phyloP scores from a whole-genome alignment of 257 asterid species.

The Nicotiana tomentosiformis region DNA sequence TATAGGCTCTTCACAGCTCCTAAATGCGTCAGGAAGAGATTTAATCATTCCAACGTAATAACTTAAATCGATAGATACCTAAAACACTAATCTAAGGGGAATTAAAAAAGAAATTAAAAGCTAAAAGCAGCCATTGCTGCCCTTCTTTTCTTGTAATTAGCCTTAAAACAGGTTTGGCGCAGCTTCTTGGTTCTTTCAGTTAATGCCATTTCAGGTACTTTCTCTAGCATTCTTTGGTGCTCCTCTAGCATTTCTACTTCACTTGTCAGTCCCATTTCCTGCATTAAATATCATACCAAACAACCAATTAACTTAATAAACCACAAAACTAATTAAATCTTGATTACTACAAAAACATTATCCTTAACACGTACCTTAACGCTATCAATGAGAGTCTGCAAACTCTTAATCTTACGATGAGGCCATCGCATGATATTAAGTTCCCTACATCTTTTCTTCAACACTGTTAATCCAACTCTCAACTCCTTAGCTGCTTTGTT shows the following conservation, averaged over 20 bases:
- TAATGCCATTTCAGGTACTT: conserved; percentile 66
- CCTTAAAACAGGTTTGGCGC: conserved; percentile 91
- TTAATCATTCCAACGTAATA: no score
- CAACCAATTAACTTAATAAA: not conserved
- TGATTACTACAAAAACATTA: not conserved
- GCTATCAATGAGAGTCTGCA: conserved; percentile 65
- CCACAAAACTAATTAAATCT: no score
- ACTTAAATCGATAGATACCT: no score
- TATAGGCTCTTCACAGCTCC: no score
- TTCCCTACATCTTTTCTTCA: conserved; percentile 83
- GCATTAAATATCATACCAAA: not conserved
- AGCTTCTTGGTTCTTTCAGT: conserved; percentile 72
- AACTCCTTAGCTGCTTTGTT: conserved; percentile 71
- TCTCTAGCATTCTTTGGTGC: conserved; percentile 58
- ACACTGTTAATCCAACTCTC: conserved; percentile 67
- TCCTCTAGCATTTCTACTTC: conserved; percentile 75
- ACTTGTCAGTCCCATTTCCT: conserved; percentile 66
- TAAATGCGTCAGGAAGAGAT: no score
- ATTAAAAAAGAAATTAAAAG: not conserved
- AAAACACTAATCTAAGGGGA: not conserved
- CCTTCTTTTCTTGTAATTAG: conserved; percentile 85
- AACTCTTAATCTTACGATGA: conserved; percentile 83
- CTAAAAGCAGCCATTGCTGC: conserved; percentile 10
- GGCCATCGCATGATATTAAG: conserved; percentile 78
- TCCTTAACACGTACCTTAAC: conserved; percentile 41